Evolutionary conservation across 371 early-diverging fungal genomes (phyloP).

Genomic region (Nematocida ironsii): DNA sequence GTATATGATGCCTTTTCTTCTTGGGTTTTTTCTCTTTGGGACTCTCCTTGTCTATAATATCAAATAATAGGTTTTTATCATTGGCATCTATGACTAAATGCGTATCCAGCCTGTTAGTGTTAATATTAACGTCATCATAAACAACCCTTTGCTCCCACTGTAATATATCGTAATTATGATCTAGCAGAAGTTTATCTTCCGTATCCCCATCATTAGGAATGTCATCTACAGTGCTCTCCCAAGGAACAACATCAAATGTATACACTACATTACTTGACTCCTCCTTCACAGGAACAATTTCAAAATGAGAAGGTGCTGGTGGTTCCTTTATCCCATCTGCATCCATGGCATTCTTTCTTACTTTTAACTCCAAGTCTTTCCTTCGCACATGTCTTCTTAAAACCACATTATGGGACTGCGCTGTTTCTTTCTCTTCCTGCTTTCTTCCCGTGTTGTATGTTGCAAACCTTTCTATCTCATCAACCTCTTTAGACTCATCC

Average conservation of each 20-base stretch:
- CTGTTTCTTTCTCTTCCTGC: constrained; percentile 34
- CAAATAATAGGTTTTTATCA: constrained; percentile 71
- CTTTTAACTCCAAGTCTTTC: constrained; percentile 62
- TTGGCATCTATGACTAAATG: constrained; percentile 64
- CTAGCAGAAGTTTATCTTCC: constrained; percentile 61
- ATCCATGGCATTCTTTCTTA: constrained; percentile 38
- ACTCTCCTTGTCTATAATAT: constrained; percentile 67
- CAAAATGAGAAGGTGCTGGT: background rate
- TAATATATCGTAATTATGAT: constrained; percentile 60
- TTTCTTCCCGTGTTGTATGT: constrained; percentile 55
- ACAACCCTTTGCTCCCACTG: constrained; percentile 69
- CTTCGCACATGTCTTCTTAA: constrained; percentile 57
- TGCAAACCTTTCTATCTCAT: constrained; percentile 66
- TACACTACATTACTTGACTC: constrained; percentile 1
- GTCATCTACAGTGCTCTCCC: constrained; percentile 64
- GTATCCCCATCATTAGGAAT: background rate
- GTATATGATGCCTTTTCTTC: constrained; percentile 50
- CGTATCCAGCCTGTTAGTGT: constrained; percentile 29
- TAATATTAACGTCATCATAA: constrained; percentile 61
- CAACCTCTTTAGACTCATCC: constrained; percentile 66
- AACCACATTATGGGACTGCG: constrained; percentile 53
- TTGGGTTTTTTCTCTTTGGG: constrained; percentile 59
- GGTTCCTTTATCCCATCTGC: constrained; percentile 11
- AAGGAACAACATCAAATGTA: constrained; percentile 68
- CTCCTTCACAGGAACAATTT: constrained; percentile 27